Evolutionary conservation across 805 yeast species (phyloP), one percentile per base, ranked within the genome.

Genomic region (Candida ulmi): DNA sequence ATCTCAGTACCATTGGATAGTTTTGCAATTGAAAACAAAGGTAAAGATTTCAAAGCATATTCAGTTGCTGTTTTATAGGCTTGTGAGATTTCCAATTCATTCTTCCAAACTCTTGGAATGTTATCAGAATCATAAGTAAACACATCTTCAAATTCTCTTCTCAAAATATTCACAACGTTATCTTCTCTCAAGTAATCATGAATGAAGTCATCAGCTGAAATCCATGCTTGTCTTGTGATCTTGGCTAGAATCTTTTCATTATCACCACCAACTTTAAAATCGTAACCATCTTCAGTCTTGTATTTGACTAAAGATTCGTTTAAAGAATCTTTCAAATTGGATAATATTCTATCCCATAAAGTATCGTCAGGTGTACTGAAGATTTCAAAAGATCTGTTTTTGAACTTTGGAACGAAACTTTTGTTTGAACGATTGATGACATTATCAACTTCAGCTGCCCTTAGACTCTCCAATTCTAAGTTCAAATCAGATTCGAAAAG

Each of bases 51-150:
- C 42, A 81, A 54, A 0, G 96, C 79, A 27, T 63, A 54, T 2
- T 71, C 68, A 47, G 76, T 78, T 2, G 97, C 82, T 15, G 65
- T 61, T 29, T 69, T 67, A 53, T 78, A 91, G 15, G 73, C 72
- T 2, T 60, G 59, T 41, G 88, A 95, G 42, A 93, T 74, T 50
- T 90, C 95, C 31, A 68, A 69, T 24, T 81, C 74, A 39, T 78
- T 80, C 47, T 76, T 78, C 85, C 95, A 91, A 25, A 90, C 68
- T 29, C 78, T 72, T 12, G 99, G 99, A 23, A 87, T 61, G 3
- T 90, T 95, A 44, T 80, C 73, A 27, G 74, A 80, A 58, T 88
- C 96, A 57, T 84, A 93, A 50, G 91, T 72, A 66, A 93, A 91
- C 32, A 62, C 67, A 41, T 80, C 86, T 51, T 91, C 97, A 63